These are phyloP conservation scores for Daldinia concentrica DNA, from an alignment of 495 filamentous ascomycete species.

Conservation along the genomic window DNA sequence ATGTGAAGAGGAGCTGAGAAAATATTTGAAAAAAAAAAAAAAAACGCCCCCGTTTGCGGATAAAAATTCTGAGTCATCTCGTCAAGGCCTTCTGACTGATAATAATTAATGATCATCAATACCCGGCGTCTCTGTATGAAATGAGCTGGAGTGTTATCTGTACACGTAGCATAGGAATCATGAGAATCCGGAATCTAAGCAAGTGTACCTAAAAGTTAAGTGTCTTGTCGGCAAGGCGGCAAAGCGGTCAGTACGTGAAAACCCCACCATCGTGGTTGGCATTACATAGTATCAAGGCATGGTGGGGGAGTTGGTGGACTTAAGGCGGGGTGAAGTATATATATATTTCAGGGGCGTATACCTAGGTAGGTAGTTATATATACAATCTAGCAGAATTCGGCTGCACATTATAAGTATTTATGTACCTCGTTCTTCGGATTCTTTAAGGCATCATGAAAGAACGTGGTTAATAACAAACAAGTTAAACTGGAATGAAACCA, in stretches of 20 bases:
- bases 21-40: background rate
- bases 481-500: background rate
- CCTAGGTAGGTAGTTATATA: no score
- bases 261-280: constrained; percentile 39
- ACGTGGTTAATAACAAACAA: background rate
- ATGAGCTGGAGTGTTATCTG: background rate
- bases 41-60: background rate
- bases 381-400: constrained; percentile 8
- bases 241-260: constrained; percentile 29
- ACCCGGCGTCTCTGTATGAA: background rate
- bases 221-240: constrained; percentile 33
- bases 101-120: background rate
- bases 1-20: background rate
- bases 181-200: constrained; percentile 7
- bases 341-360: background rate
- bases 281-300: constrained; percentile 23
- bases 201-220: background rate
- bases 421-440: background rate
- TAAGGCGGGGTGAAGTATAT: constrained; percentile 6
- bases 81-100: background rate
- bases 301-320: constrained; percentile 33
- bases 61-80: background rate
- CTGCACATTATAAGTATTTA: background rate
- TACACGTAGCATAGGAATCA: constrained; percentile 3
- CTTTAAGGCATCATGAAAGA: background rate